Evolutionary conservation across 2,329 filamentous ascomycete genomes (phyloP), one percentile per base, ranked within the genome.

Genomic region (Plenodomus biglobosus): DNA sequence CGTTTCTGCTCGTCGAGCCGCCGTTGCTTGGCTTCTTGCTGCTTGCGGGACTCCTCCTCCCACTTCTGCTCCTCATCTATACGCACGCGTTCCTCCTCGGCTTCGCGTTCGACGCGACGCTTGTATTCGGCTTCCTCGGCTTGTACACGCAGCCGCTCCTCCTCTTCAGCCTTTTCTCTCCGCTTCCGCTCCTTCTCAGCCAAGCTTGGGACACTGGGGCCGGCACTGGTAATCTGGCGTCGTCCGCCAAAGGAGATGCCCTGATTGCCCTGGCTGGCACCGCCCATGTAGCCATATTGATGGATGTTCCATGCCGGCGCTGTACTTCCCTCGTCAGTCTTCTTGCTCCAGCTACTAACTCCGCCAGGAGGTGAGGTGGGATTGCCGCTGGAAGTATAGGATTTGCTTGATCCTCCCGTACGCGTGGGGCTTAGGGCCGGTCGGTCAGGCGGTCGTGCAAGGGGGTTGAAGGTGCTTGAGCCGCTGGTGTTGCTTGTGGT

Each of bases 251-350:
- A 97, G 10, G 89, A 85, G 60, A 99, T 90, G 16, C 94, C 94
- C 53, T 96, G 85, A 62, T 95, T 97, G 2, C 90, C 92, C 71
- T 99, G 94, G 65, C 90, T 96, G 20, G 94, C 94, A 40, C 94
- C 94, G 48, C 94, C 94, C 87, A 97, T 94, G 73, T 96, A 99
- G 7, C 94, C 72, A 68, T 99, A 99, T 69, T 99, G 94, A 48
- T 92, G 88, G 61, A 97, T 97, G 69, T 97, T 99, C 94, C 94
- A 99, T 1, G 94, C 94, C 0, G 94, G 94, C 20, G 86, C 80
- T 1, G 92, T 96, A 38, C 80, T 81, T 15, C 83, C 83, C 71
- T 96, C 88, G 59, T 96, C 90, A 46, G 83, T 81, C 71, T 82
- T 89, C 70, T 85, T 95, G 72, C 89, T 95, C 94, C 94, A 97